Evolutionary conservation across 768 basidiomycete species (phyloP), one percentile per base, ranked within the genome.

Genomic region (Ramaria sp.): DNA sequence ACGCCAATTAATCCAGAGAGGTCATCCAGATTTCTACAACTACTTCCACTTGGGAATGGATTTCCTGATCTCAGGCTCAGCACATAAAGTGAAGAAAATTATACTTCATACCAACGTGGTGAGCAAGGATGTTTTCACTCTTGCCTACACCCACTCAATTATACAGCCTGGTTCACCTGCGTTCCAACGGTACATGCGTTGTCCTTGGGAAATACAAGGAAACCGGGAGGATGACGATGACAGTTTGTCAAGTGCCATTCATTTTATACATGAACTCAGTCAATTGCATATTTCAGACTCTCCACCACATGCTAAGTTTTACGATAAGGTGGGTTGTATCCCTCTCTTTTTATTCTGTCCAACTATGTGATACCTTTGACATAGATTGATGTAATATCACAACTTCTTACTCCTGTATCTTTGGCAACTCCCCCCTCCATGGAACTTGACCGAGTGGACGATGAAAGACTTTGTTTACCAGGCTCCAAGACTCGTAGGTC

Each of bases 11-110:
- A 20, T 57, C 38, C 57, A 47, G 58, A 51, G 57, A 39, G 27
- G 27, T n/a, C 48, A 51, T 41, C 2, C 50, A 91, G 89, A 91
- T 68, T 91, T 92, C 67, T 91, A 88, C 70, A 95, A 94, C 64
- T 96, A 96, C 65, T 91, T 94, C 62, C 87, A 92, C 62, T 83
- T 91, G 64, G 92, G 92, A 1, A 70, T 96, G 19, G 92, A 96
- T 66, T 88, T 94, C 60, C 76, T 94, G 30, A 76, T 96, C 17
- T 86, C 83, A 22, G 84, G 79, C 48, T 74, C 73, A 20, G 78
- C 77, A 15, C 89, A 93, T 63, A 63, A 78, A 5, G 87, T 94
- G 19, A 79, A 77, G 66, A 96, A 96, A 76, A 86, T 95, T 38
- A 73, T 95, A 24, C 70, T 91, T 7, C 92, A 96, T 65, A 81